These are phyloP conservation scores for Blastomyces parvus DNA, from an alignment of 2,329 filamentous ascomycete genomes.

Conservation along the genomic window DNA sequence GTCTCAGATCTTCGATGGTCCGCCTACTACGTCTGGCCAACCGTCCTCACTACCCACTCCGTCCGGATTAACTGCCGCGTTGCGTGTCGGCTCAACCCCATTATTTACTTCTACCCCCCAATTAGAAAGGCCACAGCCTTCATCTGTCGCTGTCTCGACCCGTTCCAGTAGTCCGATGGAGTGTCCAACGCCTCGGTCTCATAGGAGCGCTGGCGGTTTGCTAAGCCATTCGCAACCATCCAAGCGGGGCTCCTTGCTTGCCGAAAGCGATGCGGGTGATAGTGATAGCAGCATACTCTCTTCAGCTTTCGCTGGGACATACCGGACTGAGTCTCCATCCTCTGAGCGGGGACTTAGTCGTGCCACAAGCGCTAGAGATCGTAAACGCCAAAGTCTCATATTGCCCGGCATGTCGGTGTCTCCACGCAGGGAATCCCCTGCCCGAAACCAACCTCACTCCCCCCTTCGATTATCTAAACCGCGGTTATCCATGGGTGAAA, in stretches of 20 bases:
- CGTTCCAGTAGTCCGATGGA: slow-evolving; percentile 84
- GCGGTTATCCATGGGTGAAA: slow-evolving; percentile 50
- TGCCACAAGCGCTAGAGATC: slow-evolving; percentile 67
- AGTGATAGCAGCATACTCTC: slow-evolving; percentile 86
- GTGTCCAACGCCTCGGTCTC: slow-evolving; percentile 81
- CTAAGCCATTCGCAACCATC: slow-evolving; percentile 50
- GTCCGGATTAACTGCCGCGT: slow-evolving; percentile 4
- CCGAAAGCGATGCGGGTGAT: slow-evolving; percentile 77
- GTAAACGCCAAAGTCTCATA: slow-evolving; percentile 78
- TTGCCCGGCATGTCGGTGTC: slow-evolving; percentile 66
- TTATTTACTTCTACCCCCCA: slow-evolving; percentile 31
- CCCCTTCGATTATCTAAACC: slow-evolving; percentile 80
- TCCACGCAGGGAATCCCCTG: slow-evolving; percentile 80
- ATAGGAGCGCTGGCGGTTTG: slow-evolving; percentile 52
- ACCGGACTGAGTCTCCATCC: slow-evolving; percentile 78
- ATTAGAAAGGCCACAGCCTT: slow-evolving; percentile 40
- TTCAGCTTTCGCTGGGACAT: slow-evolving; percentile 60
- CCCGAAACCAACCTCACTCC: slow-evolving; percentile 69
- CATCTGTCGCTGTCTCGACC: slow-evolving; percentile 63
- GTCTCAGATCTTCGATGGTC: not conserved
- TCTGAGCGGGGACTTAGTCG: slow-evolving; percentile 74
- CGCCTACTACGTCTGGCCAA: not conserved
- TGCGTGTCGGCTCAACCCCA: slow-evolving; percentile 46
- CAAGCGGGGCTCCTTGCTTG: slow-evolving; percentile 66
- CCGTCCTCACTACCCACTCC: not conserved